Base-by-base conservation (phyloP, 352 stramenopile species). In the Phytophthora cryptogea region DNA sequence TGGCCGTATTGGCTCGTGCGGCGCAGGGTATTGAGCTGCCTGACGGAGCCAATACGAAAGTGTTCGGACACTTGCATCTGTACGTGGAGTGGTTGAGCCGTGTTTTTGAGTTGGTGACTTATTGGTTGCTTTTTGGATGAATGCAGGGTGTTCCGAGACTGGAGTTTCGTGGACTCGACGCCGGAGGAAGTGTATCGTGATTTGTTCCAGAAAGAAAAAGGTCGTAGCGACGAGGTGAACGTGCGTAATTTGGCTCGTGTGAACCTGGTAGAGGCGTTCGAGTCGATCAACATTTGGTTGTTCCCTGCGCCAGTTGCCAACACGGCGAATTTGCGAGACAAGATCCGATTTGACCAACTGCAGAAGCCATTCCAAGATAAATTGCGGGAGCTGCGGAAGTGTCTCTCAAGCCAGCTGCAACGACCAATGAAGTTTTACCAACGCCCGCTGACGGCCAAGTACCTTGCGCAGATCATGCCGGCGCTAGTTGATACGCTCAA, bases 41-140 rank as follows among this genome's bases (percentile, higher is more conserved):
- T 2, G 83, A 92, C 36, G 81, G 78, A 48, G 85, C 90, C 51
- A 87, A 78, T 37, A 76, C 73, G 16, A 94, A 94, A 67, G 83
- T 94, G 35, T 95, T 95, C 66, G 86, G 86, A 4, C 86, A 95
- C 65, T 78, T 95, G 8, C 86, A 95, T 54, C 78, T 95, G 86
- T 95, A 76, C 26, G 86, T 78, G 14, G 5, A 3, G 6, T 2
- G 31, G 3, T n/a, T 23, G 20, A 16, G 5, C 43, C 23, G 2
- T 36, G 17, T 33, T 11, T 42, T 40, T 51, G 11, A 35, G 32
- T 54, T 32, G 20, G 0, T 44, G 16, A 26, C 17, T 9, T 40
- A 33, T 20, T 23, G 3, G 17, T 47, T 8, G 42, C 42, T 14
- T 61, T 14, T 17, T 36, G 39, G 10, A 11, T 47, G 10, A 62